Evolutionary conservation across 2,329 filamentous ascomycete genomes (phyloP).

Genomic region (Tolypocladium tundrense): DNA sequence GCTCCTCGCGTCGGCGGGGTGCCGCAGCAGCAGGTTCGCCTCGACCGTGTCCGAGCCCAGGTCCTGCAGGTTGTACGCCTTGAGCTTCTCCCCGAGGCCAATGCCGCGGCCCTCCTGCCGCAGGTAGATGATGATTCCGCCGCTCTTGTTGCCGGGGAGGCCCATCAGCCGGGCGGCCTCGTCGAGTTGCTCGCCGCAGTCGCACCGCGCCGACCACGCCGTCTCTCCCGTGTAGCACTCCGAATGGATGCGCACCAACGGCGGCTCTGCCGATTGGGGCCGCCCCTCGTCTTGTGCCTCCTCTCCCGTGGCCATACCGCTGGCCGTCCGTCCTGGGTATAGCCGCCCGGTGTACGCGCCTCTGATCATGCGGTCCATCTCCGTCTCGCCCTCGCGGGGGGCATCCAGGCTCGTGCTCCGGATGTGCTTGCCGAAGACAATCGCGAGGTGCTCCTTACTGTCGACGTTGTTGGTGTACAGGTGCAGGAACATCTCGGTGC

Average conservation of each 20-base stretch:
- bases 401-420: constrained; percentile 63
- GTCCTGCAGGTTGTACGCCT: constrained; percentile 96
- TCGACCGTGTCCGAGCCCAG: constrained; percentile 96
- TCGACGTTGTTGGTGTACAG: constrained; percentile 89
- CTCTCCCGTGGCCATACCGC: constrained; percentile 40
- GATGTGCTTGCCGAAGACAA: constrained; percentile 87
- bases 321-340: constrained; percentile 74
- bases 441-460: constrained; percentile 91
- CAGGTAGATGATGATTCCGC: constrained; percentile 90
- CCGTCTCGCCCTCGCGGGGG: constrained; percentile 64
- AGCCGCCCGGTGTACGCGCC: constrained; percentile 86
- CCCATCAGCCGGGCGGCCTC: constrained; percentile 93
- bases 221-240: constrained; percentile 99
- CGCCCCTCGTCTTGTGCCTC: constrained; percentile 1
- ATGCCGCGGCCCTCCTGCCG: constrained; percentile 95
- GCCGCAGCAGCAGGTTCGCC: constrained; percentile 80
- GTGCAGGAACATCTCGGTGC: constrained; percentile 94
- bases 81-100: constrained; percentile 87
- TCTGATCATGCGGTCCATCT: constrained; percentile 84
- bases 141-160: constrained; percentile 49
- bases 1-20: constrained; percentile 88
- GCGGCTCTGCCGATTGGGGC: constrained; percentile 21
- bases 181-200: constrained; percentile 95
- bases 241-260: constrained; percentile 88
- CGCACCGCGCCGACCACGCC: constrained; percentile 93